Evolutionary conservation across 2,329 filamentous ascomycete genomes (phyloP).

Genomic region (Huntiella moniliformis): DNA sequence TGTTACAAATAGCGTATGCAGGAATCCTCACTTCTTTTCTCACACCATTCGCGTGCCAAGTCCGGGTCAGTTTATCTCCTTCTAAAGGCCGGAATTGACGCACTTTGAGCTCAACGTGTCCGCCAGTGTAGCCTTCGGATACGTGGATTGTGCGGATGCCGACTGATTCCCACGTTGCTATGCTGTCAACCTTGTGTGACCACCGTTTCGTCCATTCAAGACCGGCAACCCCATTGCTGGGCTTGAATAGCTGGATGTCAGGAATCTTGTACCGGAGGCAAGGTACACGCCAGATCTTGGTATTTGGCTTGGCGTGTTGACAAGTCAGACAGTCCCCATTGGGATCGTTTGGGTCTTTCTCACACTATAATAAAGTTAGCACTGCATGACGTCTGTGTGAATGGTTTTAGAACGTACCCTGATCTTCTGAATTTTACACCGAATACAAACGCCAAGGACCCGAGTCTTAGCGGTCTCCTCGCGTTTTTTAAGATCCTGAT

Average conservation of each 20-base stretch:
- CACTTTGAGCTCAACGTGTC: slow-evolving; percentile 29
- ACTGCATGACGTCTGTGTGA: background rate
- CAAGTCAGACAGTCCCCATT: slow-evolving; percentile 34
- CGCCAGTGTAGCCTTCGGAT: slow-evolving; percentile 34
- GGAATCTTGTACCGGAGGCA: slow-evolving; percentile 43
- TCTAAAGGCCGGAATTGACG: slow-evolving; percentile 34
- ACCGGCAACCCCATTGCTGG: slow-evolving; percentile 33
- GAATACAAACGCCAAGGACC: slow-evolving; percentile 38
- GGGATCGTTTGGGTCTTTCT: slow-evolving; percentile 28
- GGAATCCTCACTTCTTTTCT: slow-evolving; percentile 32
- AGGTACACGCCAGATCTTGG: slow-evolving; percentile 33
- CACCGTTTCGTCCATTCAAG: slow-evolving; percentile 41
- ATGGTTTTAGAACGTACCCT: slow-evolving; percentile 26
- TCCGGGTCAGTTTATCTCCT: slow-evolving; percentile 35
- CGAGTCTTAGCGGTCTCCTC: slow-evolving; percentile 36
- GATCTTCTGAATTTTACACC: slow-evolving; percentile 43
- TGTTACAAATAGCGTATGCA: slow-evolving; percentile 35
- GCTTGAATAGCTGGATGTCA: slow-evolving; percentile 38
- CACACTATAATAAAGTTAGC: slow-evolving; percentile 25
- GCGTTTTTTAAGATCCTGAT: slow-evolving; percentile 34
- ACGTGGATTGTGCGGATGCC: slow-evolving; percentile 32
- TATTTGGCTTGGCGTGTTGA: slow-evolving; percentile 27
- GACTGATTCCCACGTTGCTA: slow-evolving; percentile 34
- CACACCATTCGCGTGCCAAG: slow-evolving; percentile 29
- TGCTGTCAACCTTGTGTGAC: slow-evolving; percentile 35